Evolutionary conservation across 2,329 filamentous ascomycete genomes (phyloP).

Genomic region (Rhexocercosporidium sp.): DNA sequence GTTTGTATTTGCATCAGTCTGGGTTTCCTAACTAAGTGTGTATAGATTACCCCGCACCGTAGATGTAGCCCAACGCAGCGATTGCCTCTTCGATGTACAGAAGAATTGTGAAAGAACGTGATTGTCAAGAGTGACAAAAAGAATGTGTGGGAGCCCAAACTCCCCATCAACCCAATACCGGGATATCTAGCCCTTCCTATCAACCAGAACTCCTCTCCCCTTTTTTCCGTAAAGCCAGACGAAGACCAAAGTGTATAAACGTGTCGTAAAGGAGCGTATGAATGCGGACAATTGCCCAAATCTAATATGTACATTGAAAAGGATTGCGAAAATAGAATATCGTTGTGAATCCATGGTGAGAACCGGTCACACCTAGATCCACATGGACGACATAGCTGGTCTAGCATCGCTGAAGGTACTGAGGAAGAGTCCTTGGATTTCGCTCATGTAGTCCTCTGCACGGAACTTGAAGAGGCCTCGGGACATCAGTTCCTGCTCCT

Average conservation of each 20-base stretch:
- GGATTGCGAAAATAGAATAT: slow-evolving; percentile 12
- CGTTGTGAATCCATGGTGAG: slow-evolving; percentile 18
- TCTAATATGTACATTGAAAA: slow-evolving; percentile 37
- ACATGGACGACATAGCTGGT: slow-evolving; percentile 36
- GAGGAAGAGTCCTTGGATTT: slow-evolving; percentile 69
- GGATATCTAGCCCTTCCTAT: slow-evolving; percentile 9
- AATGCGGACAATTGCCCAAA: slow-evolving; percentile 31
- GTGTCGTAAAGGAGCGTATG: slow-evolving; percentile 35
- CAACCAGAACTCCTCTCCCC: slow-evolving; percentile 24
- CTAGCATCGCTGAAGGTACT: slow-evolving; percentile 37
- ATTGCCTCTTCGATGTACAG: slow-evolving; percentile 4
- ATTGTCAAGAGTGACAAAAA: slow-evolving; percentile 25
- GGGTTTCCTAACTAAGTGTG: slow-evolving; percentile 9
- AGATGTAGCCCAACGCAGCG: neutral
- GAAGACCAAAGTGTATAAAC: slow-evolving; percentile 25
- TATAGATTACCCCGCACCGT: slow-evolving; percentile 10
- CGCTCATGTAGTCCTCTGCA: slow-evolving; percentile 82
- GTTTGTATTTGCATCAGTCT: slow-evolving; percentile 3
- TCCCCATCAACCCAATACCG: slow-evolving; percentile 13
- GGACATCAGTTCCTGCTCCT: slow-evolving; percentile 70
- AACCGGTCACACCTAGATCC: slow-evolving; percentile 39
- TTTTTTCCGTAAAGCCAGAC: slow-evolving; percentile 29
- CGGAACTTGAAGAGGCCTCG: slow-evolving; percentile 75
- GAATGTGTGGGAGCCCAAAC: slow-evolving; percentile 23
- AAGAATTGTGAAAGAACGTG: slow-evolving; percentile 28